phyloP scores from a whole-genome alignment of 2,329 filamentous ascomycete genomes.

The Aureobasidium subglaciale region DNA sequence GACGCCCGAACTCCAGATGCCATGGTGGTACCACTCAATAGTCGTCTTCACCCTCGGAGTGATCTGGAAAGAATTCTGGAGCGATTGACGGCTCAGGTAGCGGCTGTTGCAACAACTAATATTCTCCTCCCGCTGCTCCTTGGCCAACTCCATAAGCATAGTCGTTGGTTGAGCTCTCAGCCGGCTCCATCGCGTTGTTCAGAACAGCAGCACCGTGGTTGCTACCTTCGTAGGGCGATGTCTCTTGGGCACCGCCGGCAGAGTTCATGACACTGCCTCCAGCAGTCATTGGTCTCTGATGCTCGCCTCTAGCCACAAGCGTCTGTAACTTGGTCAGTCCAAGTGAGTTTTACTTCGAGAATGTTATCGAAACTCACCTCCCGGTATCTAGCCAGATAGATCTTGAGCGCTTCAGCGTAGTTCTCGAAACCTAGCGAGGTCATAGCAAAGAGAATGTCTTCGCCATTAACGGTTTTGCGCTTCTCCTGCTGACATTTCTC shows the following conservation, averaged over 20 bases:
- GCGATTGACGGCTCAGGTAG: too few relatives aligned
- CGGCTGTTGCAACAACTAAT: background rate
- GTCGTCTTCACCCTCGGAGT: too few relatives aligned
- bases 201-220: constrained; percentile 34
- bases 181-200: constrained; percentile 37
- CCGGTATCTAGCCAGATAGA: constrained; percentile 94
- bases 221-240: constrained; percentile 28
- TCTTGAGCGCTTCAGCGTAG: constrained; percentile 95
- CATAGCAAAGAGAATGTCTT: constrained; percentile 98
- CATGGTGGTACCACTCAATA: too few relatives aligned
- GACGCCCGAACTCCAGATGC: too few relatives aligned
- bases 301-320: constrained; percentile 66
- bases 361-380: constrained; percentile 61
- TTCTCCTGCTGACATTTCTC: constrained; percentile 99
- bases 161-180: constrained; percentile 33
- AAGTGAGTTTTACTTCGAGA: constrained; percentile 23
- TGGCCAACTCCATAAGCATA: constrained; percentile 24
- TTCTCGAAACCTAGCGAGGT: constrained; percentile 98
- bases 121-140: constrained; percentile 15
- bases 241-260: constrained; percentile 20
- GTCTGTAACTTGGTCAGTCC: constrained; percentile 49
- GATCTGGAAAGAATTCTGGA: too few relatives aligned
- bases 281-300: constrained; percentile 47
- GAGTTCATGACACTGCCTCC: constrained; percentile 29
- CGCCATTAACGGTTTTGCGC: constrained; percentile 96